Evolutionary conservation across 2,329 filamentous ascomycete genomes (phyloP), one percentile per base, ranked within the genome.

Genomic region (Sphaceloma murrayae): DNA sequence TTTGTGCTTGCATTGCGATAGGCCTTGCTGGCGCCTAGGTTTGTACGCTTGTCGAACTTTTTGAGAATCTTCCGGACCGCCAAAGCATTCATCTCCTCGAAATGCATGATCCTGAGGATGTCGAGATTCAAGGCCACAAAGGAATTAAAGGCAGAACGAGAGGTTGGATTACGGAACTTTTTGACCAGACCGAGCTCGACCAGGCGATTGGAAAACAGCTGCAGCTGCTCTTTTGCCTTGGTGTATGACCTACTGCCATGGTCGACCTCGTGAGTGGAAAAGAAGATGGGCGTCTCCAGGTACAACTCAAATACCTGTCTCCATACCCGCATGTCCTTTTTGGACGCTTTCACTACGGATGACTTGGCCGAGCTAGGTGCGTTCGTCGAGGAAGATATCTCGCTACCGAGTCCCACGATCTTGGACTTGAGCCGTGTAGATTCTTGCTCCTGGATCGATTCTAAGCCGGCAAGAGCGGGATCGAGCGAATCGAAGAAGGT

Each of bases 11-110:
- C 21, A 4, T 26, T 17, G 17, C 46, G 47, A 13, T 51, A 82
- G 0, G 69, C 70, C 26, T 73, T 67, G 29, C 77, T 77, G 1
- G 81, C 78, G 18, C 80, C 78, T 14, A 93, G 68, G 1, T 81
- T 77, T 1, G 86, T 94, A 47, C 78, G 76, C 62, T 94, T 94
- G 63, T 91, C 84, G 58, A 94, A 94, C 78, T 87, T 94, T 61
- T 94, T 94, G 43, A 94, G 64, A 42, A 94, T 94, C 61, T 94
- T 94, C 24, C 68, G 68, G 54, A 91, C 77, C 1, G 86, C 86
- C 21, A 74, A 74, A 51, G 77, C 75, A 55, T 94, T 93, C 51
- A 93, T 78, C 57, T 91, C 85, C 55, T 88, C 84, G 53, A 93
- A 94, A 48, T 80, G 79, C 51, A 94, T 70, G 42, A 82, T 82